Percentiles rank a stretch among this genome's conserved stretches.
These are phyloP conservation scores for Chrysanthemum lavandulifolium DNA, from an alignment of 129 eudicot genomes.

Conservation along the genomic window DNA sequence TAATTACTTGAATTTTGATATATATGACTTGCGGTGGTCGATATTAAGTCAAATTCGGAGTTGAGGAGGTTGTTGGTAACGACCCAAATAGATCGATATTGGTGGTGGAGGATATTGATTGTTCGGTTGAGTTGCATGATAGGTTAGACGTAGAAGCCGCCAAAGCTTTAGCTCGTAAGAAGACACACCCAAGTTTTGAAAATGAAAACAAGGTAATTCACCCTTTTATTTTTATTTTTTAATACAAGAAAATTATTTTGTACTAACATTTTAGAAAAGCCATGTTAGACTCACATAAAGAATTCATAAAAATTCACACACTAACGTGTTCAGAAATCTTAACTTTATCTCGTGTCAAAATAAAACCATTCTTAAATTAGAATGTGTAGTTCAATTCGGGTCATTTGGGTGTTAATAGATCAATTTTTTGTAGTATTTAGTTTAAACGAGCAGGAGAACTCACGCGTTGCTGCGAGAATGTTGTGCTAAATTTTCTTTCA, in stretches of 20 bases:
- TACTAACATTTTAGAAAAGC: constrained; percentile 27
- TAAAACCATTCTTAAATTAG: no score
- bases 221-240: not conserved
- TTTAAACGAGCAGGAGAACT: no score
- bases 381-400: no score
- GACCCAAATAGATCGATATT: constrained; percentile 47
- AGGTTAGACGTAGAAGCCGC: not conserved
- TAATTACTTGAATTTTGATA: constrained; percentile 52
- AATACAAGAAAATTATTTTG: constrained; percentile 63
- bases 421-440: no score
- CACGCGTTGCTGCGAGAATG: no score
- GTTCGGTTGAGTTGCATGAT: constrained; percentile 47
- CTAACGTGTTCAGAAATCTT: no score
- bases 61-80: constrained; percentile 41
- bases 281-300: no score
- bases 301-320: no score
- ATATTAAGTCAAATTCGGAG: constrained; percentile 43
- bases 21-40: constrained; percentile 58
- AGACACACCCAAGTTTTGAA: not conserved
- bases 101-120: constrained; percentile 67
- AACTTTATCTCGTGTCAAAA: no score
- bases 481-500: no score
- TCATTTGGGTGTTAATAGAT: no score
- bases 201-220: constrained; percentile 14
- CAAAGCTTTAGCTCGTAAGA: constrained; percentile 2